Percentiles rank a stretch among this genome's conserved stretches.
phyloP scores from a whole-genome alignment of 495 filamentous ascomycete genomes.

The Penicillium lagena region DNA sequence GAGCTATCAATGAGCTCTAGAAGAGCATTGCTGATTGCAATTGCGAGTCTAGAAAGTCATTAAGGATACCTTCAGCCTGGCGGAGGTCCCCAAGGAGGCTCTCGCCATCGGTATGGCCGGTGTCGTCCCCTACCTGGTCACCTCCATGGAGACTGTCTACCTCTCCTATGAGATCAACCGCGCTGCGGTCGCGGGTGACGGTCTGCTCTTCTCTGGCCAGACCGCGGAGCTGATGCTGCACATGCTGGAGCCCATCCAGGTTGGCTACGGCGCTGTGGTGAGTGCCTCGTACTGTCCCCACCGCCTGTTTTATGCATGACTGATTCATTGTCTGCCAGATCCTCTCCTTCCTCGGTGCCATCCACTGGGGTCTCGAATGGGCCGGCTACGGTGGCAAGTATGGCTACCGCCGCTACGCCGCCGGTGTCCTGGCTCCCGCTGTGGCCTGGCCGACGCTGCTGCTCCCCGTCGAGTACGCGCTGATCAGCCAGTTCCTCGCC shows the following conservation, averaged over 20 bases:
- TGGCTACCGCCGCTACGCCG: constrained; percentile 70
- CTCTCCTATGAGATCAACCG: constrained; percentile 77
- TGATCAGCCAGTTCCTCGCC: constrained; percentile 83
- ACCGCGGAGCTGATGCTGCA: constrained; percentile 69
- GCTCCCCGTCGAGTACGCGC: constrained; percentile 78
- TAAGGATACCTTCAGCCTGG: constrained; percentile 79
- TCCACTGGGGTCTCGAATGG: constrained; percentile 91
- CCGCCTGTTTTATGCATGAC: too few relatives aligned
- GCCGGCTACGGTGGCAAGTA: constrained; percentile 66
- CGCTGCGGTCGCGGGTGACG: constrained; percentile 49
- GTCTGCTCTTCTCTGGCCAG: constrained; percentile 60
- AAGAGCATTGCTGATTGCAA: constrained; percentile 4
- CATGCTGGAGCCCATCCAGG: constrained; percentile 81
- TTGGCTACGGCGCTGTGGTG: constrained; percentile 89
- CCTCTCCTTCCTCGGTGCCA: constrained; percentile 90
- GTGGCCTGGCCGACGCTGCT: constrained; percentile 92
- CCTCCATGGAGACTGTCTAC: constrained; percentile 80
- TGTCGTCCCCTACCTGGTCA: constrained; percentile 83
- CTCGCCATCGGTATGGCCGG: constrained; percentile 80
- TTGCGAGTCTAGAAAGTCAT: constrained; percentile 56
- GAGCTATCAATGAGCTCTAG: background rate
- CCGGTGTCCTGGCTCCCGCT: constrained; percentile 76
- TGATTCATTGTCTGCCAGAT: constrained; percentile 43
- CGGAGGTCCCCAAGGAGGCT: constrained; percentile 71
- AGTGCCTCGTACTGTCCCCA: constrained; percentile 19